These are phyloP conservation scores for Spencermartinsiella ligniputridi DNA, from an alignment of 1,139 yeast genomes.

Conservation along the genomic window DNA sequence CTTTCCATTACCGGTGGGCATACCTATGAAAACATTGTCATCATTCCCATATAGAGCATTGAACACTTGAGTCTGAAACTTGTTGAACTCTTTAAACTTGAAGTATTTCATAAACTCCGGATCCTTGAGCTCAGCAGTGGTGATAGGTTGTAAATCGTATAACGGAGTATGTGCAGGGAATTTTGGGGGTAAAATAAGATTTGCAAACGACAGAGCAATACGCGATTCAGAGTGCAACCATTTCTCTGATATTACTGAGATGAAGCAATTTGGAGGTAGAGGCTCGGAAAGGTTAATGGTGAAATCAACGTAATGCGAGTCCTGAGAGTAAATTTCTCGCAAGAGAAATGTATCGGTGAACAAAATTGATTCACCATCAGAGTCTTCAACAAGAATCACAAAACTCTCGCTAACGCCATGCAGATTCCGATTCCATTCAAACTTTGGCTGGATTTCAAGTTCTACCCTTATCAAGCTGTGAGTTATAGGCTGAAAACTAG, in stretches of 20 bases:
- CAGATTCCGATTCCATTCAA: conserved; percentile 65
- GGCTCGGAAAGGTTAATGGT: conserved; percentile 58
- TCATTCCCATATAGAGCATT: conserved; percentile 54
- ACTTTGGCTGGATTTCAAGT: conserved; percentile 62
- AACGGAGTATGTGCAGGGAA: conserved; percentile 60
- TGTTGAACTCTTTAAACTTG: conserved; percentile 54
- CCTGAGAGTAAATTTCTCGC: conserved; percentile 43
- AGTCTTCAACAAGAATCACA: conserved; percentile 70
- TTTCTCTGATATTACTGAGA: conserved; percentile 67
- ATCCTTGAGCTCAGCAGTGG: conserved; percentile 45
- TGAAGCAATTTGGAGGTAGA: conserved; percentile 71
- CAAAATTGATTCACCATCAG: conserved; percentile 74
- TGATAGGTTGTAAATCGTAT: conserved; percentile 47
- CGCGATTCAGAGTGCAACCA: conserved; percentile 79
- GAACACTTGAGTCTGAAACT: conserved; percentile 68
- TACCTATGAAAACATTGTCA: conserved; percentile 61
- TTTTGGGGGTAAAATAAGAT: conserved; percentile 60
- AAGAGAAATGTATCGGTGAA: conserved; percentile 54
- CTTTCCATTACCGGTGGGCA: conserved; percentile 75
- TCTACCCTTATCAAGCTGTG: conserved; percentile 61
- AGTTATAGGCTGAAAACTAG: conserved; percentile 73
- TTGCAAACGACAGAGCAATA: conserved; percentile 55
- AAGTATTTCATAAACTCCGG: conserved; percentile 40
- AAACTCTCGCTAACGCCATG: conserved; percentile 70
- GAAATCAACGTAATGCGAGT: conserved; percentile 59